Conservation (phyloP, 192 early-diverging fungal genomes). For the Podila epigama region DNA sequence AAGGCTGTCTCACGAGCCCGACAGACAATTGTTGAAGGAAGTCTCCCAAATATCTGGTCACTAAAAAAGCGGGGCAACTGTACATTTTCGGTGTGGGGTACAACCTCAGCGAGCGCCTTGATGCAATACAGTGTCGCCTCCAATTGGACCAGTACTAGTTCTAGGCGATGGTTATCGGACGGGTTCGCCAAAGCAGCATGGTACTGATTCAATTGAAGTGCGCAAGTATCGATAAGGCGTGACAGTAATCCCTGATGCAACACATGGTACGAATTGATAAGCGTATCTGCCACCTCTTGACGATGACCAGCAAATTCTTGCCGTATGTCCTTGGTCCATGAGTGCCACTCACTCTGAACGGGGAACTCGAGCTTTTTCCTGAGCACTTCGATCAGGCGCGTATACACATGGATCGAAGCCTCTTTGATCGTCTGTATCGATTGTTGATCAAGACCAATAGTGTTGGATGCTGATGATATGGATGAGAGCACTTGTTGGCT, state of each 20-base stretch:
- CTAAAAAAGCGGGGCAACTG: conserved; percentile 70
- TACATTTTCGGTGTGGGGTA: conserved; percentile 56
- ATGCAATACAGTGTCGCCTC: conserved; percentile 74
- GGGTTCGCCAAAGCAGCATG: conserved; percentile 23
- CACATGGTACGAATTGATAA: conserved; percentile 73
- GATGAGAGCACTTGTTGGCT: conserved; percentile 16
- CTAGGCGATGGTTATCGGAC: conserved; percentile 14
- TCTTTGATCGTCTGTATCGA: conserved; percentile 46
- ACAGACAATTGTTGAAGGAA: conserved; percentile 48
- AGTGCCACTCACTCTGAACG: conserved; percentile 54
- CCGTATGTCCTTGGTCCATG: conserved; percentile 62
- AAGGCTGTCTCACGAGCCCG: conserved; percentile 57
- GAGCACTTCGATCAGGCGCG: conserved; percentile 59
- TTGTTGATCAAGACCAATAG: conserved; percentile 24
- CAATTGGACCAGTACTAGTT: conserved; percentile 29
- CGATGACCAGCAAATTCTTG: conserved; percentile 70
- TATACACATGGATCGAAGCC: conserved; percentile 56
- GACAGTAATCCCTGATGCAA: conserved; percentile 64
- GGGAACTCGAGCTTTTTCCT: conserved; percentile 67
- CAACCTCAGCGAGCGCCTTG: conserved; percentile 70
- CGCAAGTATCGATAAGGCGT: conserved; percentile 45
- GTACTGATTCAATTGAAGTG: conserved; percentile 29
- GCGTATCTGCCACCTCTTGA: conserved; percentile 77
- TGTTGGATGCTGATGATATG: conserved; percentile 27
- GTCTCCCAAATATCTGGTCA: conserved; percentile 57